Conservation (phyloP, 768 basidiomycete genomes). For the Cystobasidium tubakii region DNA sequence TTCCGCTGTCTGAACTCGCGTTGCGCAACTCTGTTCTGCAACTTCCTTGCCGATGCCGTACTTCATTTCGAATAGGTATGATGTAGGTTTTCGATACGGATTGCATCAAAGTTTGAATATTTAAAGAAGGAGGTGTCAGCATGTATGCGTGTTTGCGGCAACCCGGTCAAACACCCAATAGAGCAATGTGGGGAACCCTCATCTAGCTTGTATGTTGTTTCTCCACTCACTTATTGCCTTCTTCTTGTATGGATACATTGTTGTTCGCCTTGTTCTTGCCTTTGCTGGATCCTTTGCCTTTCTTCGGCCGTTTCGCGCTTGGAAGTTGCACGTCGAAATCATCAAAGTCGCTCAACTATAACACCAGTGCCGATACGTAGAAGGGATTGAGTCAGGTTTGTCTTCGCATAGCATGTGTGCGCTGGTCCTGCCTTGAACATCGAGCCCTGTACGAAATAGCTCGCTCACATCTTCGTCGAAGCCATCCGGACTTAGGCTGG, state of each 20-base stretch:
- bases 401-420: not conserved
- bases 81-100: not conserved
- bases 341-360: not conserved
- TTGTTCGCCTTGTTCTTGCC: constrained; percentile 1
- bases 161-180: not conserved
- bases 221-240: constrained; percentile 11
- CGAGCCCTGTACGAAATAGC: not conserved
- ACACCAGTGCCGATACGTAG: not conserved
- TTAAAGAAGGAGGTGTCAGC: not conserved
- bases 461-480: constrained; percentile 6
- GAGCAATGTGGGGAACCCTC: no score
- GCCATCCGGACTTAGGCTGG: constrained; percentile 5
- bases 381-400: not conserved
- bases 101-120: no score
- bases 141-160: not conserved
- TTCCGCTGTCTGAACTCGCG: constrained; percentile 36
- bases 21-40: constrained; percentile 33
- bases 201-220: no score
- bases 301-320: not conserved
- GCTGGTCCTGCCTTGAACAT: not conserved
- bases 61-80: not conserved
- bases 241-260: not conserved
- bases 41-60: constrained; percentile 19
- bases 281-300: constrained; percentile 8
- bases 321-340: not conserved